Evolutionary conservation across 176 grass and related monocot species (phyloP), one percentile per base, ranked within the genome.

Genomic region (Secale cereale): DNA sequence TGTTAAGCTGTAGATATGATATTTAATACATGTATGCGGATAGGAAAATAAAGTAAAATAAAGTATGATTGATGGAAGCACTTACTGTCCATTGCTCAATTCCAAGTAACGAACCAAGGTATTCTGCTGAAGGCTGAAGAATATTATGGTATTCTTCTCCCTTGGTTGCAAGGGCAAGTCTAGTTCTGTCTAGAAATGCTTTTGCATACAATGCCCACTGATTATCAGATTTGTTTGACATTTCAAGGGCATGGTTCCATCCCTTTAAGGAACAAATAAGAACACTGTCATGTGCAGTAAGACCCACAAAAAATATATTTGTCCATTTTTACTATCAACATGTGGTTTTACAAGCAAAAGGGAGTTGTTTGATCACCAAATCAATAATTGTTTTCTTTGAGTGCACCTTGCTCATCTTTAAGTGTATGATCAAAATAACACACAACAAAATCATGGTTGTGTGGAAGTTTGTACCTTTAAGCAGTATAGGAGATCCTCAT

Each of bases 181-280:
- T 92, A 32, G 88, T 94, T 90, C 95, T 94, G 82, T 98, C 95
- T 48, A 98, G 92, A 90, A 91, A 95, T 88, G 95, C 89, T 86
- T 98, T 98, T 79, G 95, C 91, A 69, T 88, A 98, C 59, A 98
- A n/a, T 64, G 95, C 95, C 95, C 95, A 98, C 63, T 91, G 91
- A 60, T 93, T 77, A 9, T 94, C 80, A 56, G 92, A 93, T 74
- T 81, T 22, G 61, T 90, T 95, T 71, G 76, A 85, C 92, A 98
- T 94, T 79, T 91, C 92, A 64, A 94, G 63, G 15, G 95, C 92
- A 83, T 91, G 89, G 60, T 88, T 91, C 95, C 95, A 98, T 73
- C 95, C 95, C 95, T 98, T 88, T 9, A 91, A 23, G 67, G 87
- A 23, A 48, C 65, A 85, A 19, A 85, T 59, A 59, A 74, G 64